These are phyloP conservation scores for Tremella fuciformis DNA, from an alignment of 768 basidiomycete species.

Conservation along the genomic window DNA sequence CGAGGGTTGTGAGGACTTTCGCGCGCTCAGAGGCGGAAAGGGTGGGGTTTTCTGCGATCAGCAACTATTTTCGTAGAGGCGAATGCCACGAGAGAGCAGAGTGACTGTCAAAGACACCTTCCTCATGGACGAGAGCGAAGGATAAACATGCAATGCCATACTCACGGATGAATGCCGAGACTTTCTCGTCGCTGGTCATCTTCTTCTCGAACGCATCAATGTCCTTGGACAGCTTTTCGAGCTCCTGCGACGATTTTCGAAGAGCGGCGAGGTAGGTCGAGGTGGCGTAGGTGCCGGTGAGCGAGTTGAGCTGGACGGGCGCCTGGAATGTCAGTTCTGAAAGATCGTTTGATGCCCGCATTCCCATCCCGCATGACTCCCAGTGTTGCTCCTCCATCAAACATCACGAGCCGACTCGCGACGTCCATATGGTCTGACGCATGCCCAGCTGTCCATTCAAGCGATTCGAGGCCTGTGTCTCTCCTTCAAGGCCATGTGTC, in stretches of 20 bases:
- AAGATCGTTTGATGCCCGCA: not conserved
- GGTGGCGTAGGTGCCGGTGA: slow-evolving; percentile 51
- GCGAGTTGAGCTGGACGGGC: slow-evolving; percentile 52
- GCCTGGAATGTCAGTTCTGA: slow-evolving; percentile 25
- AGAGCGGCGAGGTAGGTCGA: slow-evolving; percentile 56
- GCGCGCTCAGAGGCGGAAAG: slow-evolving; percentile 74
- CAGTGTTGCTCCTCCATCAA: too few relatives aligned
- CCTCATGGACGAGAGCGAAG: too few relatives aligned
- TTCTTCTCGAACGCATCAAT: slow-evolving; percentile 67
- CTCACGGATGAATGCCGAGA: slow-evolving; percentile 65
- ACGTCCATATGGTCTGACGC: too few relatives aligned
- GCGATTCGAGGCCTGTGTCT: not conserved
- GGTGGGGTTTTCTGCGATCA: slow-evolving; percentile 69
- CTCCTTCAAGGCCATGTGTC: not conserved
- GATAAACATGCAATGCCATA: too few relatives aligned
- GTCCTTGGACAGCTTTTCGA: slow-evolving; percentile 82
- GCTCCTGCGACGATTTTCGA: slow-evolving; percentile 73
- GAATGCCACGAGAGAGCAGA: too few relatives aligned
- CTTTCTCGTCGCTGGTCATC: slow-evolving; percentile 65
- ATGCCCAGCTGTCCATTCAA: not conserved
- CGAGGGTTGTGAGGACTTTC: slow-evolving; percentile 66
- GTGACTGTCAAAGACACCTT: not conserved
- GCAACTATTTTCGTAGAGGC: too few relatives aligned
- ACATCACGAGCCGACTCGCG: too few relatives aligned
- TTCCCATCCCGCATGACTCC: too few relatives aligned